Base-by-base conservation (phyloP, 1,284 basidiomycete species). In the Neolentinus lepideus region DNA sequence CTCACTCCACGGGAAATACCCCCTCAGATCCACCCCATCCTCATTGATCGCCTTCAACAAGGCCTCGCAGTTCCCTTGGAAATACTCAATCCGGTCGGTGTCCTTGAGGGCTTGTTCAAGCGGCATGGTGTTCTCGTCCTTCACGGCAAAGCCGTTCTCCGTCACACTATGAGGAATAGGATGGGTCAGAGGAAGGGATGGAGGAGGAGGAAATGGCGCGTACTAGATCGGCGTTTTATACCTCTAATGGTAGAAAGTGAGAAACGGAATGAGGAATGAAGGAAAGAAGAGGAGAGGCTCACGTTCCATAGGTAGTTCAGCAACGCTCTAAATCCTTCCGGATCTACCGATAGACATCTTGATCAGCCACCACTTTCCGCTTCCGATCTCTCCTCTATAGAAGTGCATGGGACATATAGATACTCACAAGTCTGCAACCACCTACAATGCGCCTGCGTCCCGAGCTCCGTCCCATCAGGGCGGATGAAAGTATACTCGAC, bases 121-220 rank as follows among this genome's bases (percentile, higher is more conserved):
- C 1, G 77, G 60, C 59, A 78, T 71, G 12, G 61, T 62, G 59
- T 72, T 70, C 66, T 89, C 86, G 61, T 77, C 77, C 64, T 81
- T 83, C 58, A 80, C 77, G 2, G 83, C 74, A 63, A 84, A 86
- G 0, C 84, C 83, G 64, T 85, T 84, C 66, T 85, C 81, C 1
- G 80, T 84, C 25, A 83, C 75, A 59, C 76, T 79, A 43, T 4
- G 45, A n/a, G 29, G 12, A 3, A n/a, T 6, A 21, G 19, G 8
- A 22, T 12, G 47, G 25, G 22, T n/a, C 22, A 24, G 8, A 50
- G 22, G 8, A 16, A 48, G 22, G 8, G 3, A n/a, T 45, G 10
- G 10, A 12, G 10, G n/a, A 25, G 27, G 10, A 50, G 12, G 6
- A 25, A 14, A 50, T 4, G 47, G 27, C 27, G 11, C 63, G 19